Percentiles rank a stretch among this genome's conserved stretches.
Evolutionary conservation across 495 filamentous ascomycete species (phyloP).

Genomic region (Annulohypoxylon stygium): DNA sequence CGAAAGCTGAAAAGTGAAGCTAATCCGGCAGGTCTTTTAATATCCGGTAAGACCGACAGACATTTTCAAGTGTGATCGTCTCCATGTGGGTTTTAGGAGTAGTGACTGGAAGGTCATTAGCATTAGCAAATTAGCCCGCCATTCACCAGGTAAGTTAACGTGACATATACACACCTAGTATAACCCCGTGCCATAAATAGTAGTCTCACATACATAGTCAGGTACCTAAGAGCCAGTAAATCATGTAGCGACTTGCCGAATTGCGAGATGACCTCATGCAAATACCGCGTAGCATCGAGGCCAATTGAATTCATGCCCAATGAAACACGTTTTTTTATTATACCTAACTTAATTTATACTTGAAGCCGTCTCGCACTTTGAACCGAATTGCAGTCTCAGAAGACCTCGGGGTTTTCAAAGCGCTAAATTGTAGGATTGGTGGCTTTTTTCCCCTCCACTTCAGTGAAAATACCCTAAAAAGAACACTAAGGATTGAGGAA

Average conservation of each 20-base stretch:
- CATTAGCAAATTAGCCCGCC: neutral
- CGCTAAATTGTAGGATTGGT: too few species aligned
- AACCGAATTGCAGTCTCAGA: neutral
- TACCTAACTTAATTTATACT: neutral
- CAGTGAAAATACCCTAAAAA: too few species aligned
- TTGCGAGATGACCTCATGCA: neutral
- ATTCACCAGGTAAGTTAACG: constrained; percentile 1
- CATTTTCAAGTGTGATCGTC: neutral
- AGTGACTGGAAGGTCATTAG: constrained; percentile 5
- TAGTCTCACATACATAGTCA: neutral
- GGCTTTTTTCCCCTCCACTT: too few species aligned
- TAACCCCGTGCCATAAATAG: constrained; percentile 6
- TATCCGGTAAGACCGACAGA: constrained; percentile 2
- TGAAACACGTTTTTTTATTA: neutral
- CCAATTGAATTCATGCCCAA: neutral
- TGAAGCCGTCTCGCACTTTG: neutral
- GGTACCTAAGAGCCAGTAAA: neutral
- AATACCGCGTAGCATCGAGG: neutral
- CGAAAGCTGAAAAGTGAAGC: neutral
- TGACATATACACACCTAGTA: neutral
- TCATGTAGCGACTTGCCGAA: neutral
- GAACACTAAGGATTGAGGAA: neutral
- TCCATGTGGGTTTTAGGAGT: constrained; percentile 2
- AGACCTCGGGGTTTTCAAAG: neutral
- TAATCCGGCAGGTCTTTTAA: constrained; percentile 2